phyloP scores from a whole-genome alignment of 2,329 filamentous ascomycete species.

The Curvularia eragrostidis region DNA sequence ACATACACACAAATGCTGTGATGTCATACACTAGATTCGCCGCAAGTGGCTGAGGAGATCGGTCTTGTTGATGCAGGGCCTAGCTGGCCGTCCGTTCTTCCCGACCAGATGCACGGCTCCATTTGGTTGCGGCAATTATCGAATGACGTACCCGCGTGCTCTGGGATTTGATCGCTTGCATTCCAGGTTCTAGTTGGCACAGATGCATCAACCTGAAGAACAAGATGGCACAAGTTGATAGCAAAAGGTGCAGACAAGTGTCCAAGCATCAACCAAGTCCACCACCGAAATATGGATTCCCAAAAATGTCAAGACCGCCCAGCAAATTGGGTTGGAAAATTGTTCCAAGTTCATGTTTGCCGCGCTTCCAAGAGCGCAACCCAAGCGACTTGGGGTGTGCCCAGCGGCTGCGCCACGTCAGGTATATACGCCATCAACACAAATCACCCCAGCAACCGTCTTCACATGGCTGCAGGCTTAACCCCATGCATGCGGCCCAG shows the following conservation, averaged over 20 bases:
- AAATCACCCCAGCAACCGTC: constrained; percentile 41
- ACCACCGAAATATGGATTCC: background rate
- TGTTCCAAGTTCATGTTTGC: constrained; percentile 1
- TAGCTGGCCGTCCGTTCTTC: constrained; percentile 2
- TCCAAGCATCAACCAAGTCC: too few species aligned
- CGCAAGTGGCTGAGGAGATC: constrained; percentile 18
- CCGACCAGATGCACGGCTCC: background rate
- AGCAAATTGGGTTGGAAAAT: constrained; percentile 5
- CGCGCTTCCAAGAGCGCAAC: constrained; percentile 18
- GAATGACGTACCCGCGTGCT: constrained; percentile 3
- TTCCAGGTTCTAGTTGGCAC: background rate
- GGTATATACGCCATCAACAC: constrained; percentile 34
- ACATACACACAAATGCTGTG: constrained; percentile 18
- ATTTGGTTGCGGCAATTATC: background rate
- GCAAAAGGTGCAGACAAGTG: background rate
- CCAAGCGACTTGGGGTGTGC: constrained; percentile 21
- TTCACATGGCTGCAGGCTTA: constrained; percentile 17
- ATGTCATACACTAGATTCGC: constrained; percentile 27
- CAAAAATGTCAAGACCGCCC: background rate
- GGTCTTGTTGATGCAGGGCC: constrained; percentile 13
- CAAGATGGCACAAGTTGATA: background rate
- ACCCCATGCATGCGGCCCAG: constrained; percentile 25
- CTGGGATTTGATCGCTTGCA: background rate
- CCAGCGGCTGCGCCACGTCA: constrained; percentile 35
- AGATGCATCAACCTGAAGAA: background rate